Conservation (phyloP, 352 stramenopile species). For the Pythium oligandrum region DNA sequence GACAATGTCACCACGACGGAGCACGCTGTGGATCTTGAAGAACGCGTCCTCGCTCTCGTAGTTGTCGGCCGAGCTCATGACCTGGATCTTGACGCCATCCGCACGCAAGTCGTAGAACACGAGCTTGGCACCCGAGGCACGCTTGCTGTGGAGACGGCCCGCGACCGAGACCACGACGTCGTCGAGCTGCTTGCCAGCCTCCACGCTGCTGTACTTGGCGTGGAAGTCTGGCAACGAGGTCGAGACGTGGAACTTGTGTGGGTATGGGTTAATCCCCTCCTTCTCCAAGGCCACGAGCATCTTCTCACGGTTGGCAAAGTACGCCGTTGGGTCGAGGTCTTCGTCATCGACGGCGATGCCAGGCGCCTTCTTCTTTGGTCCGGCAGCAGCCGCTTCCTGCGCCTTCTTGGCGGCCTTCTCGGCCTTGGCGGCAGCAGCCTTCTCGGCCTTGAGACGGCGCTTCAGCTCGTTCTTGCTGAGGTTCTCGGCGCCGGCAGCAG, state of each 20-base stretch:
- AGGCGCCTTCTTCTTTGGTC: conserved; percentile 57
- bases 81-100: conserved; percentile 94
- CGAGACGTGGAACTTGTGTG: conserved; percentile 98
- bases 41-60: conserved; percentile 60
- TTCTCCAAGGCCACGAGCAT: conserved; percentile 88
- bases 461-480: conserved; percentile 99
- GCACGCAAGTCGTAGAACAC: conserved; percentile 98
- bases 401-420: conserved; percentile 89
- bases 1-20: conserved; percentile 97
- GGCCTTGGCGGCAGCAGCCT: conserved; percentile 91
- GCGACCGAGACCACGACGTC: conserved; percentile 89
- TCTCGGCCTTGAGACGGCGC: conserved; percentile 95
- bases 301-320: conserved; percentile 95
- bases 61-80: conserved; percentile 92
- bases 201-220: conserved; percentile 70
- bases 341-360: conserved; percentile 80
- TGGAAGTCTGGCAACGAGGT: conserved; percentile 94
- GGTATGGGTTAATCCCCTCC: conserved; percentile 94
- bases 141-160: conserved; percentile 94
- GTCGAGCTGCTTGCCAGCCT: conserved; percentile 80
- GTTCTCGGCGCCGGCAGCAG: conserved; percentile 17
- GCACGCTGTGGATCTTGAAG: conserved; percentile 78
- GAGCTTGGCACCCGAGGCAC: conserved; percentile 94
- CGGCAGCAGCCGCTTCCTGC: conserved; percentile 41
- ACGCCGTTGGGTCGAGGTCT: conserved; percentile 96